phyloP scores from a whole-genome alignment of 768 basidiomycete species.

The Suillus discolor region DNA sequence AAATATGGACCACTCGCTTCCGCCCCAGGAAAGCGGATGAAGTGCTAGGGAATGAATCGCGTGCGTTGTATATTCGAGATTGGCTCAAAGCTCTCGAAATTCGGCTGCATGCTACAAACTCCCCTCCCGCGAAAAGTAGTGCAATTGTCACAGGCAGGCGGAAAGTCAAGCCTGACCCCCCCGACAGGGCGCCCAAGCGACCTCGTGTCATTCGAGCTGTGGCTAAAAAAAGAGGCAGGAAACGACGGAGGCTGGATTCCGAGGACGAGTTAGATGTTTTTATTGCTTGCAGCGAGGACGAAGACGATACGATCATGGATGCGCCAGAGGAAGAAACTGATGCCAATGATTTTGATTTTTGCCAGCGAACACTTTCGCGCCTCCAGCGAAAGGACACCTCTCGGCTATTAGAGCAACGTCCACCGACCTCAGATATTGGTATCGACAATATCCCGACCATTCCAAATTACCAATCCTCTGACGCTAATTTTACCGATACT shows the following conservation, averaged over 20 bases:
- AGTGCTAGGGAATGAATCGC: conserved; percentile 76
- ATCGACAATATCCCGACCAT: conserved; percentile 12
- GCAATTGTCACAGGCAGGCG: conserved; percentile 16
- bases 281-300: conserved; percentile 49
- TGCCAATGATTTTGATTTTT: conserved; percentile 36
- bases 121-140: conserved; percentile 2
- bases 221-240: conserved; percentile 47
- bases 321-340: conserved; percentile 42
- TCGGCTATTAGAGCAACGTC: not conserved
- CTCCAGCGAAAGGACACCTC: conserved; percentile 14
- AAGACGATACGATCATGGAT: conserved; percentile 23
- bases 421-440: conserved; percentile 9
- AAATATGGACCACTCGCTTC: conserved; percentile 76
- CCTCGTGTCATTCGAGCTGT: conserved; percentile 61
- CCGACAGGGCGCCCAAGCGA: conserved; percentile 52
- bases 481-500: conserved; percentile 39
- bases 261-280: conserved; percentile 60
- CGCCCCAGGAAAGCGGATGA: conserved; percentile 72
- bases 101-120: conserved; percentile 34
- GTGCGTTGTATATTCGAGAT: conserved; percentile 70
- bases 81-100: conserved; percentile 79
- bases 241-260: conserved; percentile 54
- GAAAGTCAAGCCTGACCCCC: conserved; percentile 22
- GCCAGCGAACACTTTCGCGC: conserved; percentile 24
- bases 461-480: conserved; percentile 16